phyloP scores from a whole-genome alignment of 768 basidiomycete species.

The Suillus americanus region DNA sequence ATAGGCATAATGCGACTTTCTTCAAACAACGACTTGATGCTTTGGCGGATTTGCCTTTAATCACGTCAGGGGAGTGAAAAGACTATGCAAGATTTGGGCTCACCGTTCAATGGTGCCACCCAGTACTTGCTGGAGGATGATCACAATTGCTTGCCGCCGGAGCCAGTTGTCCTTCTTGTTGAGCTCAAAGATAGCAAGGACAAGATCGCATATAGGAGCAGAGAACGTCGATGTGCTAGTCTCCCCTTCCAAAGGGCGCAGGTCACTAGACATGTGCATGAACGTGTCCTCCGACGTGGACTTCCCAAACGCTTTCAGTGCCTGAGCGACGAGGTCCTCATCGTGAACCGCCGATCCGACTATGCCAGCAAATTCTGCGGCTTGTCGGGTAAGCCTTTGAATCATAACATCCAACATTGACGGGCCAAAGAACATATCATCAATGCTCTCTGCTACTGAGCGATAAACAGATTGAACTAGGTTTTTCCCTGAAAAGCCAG shows the following conservation, averaged over 20 bases:
- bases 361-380: slow-evolving; percentile 84
- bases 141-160: slow-evolving; percentile 90
- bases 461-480: slow-evolving; percentile 88
- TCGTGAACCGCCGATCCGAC: slow-evolving; percentile 76
- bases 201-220: slow-evolving; percentile 89
- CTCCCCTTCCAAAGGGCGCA: slow-evolving; percentile 84
- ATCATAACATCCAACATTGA: slow-evolving; percentile 97
- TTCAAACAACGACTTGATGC: slow-evolving; percentile 59
- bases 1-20: slow-evolving; percentile 70
- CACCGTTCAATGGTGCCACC: slow-evolving; percentile 96
- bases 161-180: slow-evolving; percentile 98
- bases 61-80: slow-evolving; percentile 2
- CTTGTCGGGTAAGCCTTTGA: slow-evolving; percentile 85
- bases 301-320: slow-evolving; percentile 69
- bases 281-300: slow-evolving; percentile 65
- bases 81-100: slow-evolving; percentile 20
- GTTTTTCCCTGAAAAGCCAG: slow-evolving; percentile 64
- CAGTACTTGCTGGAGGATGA: slow-evolving; percentile 93
- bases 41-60: slow-evolving; percentile 84
- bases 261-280: slow-evolving; percentile 70
- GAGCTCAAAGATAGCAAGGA: slow-evolving; percentile 91
- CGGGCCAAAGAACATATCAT: slow-evolving; percentile 96
- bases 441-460: slow-evolving; percentile 91
- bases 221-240: slow-evolving; percentile 88
- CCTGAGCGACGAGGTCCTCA: slow-evolving; percentile 83